Conservation (phyloP, 495 filamentous ascomycete species). For the Zalerion maritima region DNA sequence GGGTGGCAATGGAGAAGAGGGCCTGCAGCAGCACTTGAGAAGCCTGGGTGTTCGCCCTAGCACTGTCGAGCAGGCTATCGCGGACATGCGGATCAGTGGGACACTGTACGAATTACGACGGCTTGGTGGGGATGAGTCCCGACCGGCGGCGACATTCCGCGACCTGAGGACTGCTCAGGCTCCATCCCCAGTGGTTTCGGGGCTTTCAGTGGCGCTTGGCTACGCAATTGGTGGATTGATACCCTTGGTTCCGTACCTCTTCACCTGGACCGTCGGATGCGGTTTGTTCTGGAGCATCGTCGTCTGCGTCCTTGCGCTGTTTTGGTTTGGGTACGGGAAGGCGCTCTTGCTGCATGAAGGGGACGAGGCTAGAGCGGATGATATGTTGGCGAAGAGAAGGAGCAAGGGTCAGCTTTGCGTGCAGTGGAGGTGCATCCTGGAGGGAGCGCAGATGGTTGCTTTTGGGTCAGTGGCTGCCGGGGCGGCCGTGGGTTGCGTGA, state of each 20-base stretch:
- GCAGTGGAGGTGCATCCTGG: constrained; percentile 12
- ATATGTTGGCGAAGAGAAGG: constrained; percentile 23
- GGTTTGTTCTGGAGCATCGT: constrained; percentile 56
- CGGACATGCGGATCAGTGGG: too few species aligned
- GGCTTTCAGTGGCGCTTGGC: constrained; percentile 45
- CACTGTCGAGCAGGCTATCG: too few species aligned
- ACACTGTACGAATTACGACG: too few species aligned
- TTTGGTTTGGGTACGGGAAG: constrained; percentile 61
- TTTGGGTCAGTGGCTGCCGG: constrained; percentile 51
- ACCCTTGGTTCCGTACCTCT: constrained; percentile 65
- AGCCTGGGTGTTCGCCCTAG: too few species aligned
- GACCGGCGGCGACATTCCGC: too few species aligned
- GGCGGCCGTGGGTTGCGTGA: constrained; percentile 52
- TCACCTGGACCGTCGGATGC: constrained; percentile 42
- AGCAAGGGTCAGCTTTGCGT: constrained; percentile 17
- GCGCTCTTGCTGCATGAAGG: constrained; percentile 36
- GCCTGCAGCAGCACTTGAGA: too few species aligned
- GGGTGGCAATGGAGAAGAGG: too few species aligned
- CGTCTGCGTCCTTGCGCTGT: constrained; percentile 54
- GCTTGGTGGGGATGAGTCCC: too few species aligned
- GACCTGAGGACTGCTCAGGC: constrained; percentile 4
- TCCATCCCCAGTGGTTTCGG: constrained; percentile 21
- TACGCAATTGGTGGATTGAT: constrained; percentile 65
- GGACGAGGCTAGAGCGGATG: constrained; percentile 18
- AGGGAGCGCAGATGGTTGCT: constrained; percentile 49